Percentiles rank a stretch among this genome's conserved stretches.
Conservation (phyloP, 2,329 filamentous ascomycete species). For the Dissoconium aciculare region DNA sequence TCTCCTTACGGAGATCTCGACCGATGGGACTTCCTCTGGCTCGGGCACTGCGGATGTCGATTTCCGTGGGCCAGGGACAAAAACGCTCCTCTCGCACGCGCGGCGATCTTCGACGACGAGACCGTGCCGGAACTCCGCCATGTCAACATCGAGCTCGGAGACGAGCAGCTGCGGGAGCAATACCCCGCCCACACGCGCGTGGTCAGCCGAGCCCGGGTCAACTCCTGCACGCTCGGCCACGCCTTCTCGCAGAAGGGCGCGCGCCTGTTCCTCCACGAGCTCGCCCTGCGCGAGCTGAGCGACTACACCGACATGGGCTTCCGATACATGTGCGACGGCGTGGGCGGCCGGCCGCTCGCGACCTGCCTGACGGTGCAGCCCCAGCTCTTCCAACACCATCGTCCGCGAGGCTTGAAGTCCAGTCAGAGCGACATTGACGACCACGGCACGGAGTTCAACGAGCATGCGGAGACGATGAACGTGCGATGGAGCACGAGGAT, state of each 20-base stretch:
- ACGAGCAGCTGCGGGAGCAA: constrained; percentile 7
- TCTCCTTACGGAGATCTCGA: constrained; percentile 26
- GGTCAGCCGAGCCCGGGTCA: constrained; percentile 28
- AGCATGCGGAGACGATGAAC: constrained; percentile 23
- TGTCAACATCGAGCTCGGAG: constrained; percentile 14
- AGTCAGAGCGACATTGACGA: constrained; percentile 27
- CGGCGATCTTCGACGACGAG: constrained; percentile 10
- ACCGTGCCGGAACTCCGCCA: constrained; percentile 12
- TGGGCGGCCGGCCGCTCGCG: constrained; percentile 19
- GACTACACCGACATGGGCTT: constrained; percentile 25
- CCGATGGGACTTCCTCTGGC: constrained; percentile 24
- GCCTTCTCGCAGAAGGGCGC: constrained; percentile 33
- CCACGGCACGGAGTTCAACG: constrained; percentile 21
- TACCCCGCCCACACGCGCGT: constrained; percentile 29
- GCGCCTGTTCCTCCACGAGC: constrained; percentile 29
- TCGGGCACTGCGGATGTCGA: constrained; percentile 19
- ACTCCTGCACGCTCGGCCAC: constrained; percentile 32
- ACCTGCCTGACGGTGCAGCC: constrained; percentile 31
- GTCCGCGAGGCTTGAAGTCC: constrained; percentile 25
- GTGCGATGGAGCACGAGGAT: constrained; percentile 29
- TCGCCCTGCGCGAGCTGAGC: constrained; percentile 30
- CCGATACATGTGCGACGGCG: constrained; percentile 19
- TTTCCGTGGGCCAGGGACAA: constrained; percentile 4
- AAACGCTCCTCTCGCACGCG: constrained; percentile 8
- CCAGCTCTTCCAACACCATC: constrained; percentile 34